Evolutionary conservation across 257 asterid species (phyloP).

Genomic region (Nicotiana paniculata): DNA sequence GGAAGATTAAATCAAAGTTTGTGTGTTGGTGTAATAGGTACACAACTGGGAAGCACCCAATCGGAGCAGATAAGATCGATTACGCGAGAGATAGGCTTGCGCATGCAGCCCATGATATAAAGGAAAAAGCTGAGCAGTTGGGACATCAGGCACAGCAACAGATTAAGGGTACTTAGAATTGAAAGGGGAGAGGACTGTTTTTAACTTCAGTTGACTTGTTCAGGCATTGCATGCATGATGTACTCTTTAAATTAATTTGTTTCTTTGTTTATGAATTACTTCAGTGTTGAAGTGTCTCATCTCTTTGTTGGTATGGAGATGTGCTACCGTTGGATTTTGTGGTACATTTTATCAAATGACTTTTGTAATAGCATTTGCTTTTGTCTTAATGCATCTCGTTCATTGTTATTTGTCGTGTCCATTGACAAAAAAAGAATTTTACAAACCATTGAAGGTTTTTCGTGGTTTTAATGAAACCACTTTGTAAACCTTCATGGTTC

Average conservation of each 20-base stretch:
- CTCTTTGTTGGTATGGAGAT: neutral
- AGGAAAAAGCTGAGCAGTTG: constrained; percentile 58
- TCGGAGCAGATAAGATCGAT: constrained; percentile 71
- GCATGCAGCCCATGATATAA: constrained; percentile 51
- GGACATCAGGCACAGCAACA: constrained; percentile 38
- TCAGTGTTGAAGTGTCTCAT: neutral
- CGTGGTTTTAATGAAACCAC: too few species aligned
- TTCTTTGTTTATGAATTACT: neutral
- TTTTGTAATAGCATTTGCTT: neutral
- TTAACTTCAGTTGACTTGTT: too few species aligned
- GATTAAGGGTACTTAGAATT: constrained; percentile 10
- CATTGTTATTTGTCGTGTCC: neutral
- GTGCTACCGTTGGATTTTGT: neutral
- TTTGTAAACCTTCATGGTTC: too few species aligned
- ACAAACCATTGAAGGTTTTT: too few species aligned
- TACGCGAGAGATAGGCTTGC: constrained; percentile 50
- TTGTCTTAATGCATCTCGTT: neutral
- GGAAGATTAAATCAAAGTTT: neutral
- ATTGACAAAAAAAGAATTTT: too few species aligned
- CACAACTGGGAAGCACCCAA: constrained; percentile 74
- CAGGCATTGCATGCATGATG: neutral
- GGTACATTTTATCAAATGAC: neutral
- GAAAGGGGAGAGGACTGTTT: too few species aligned
- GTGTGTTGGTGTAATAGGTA: constrained; percentile 21
- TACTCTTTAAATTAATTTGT: neutral